Evolutionary conservation across 441 rosid genomes (phyloP), one percentile per base, ranked within the genome.

Genomic region (Populus hybrid): DNA sequence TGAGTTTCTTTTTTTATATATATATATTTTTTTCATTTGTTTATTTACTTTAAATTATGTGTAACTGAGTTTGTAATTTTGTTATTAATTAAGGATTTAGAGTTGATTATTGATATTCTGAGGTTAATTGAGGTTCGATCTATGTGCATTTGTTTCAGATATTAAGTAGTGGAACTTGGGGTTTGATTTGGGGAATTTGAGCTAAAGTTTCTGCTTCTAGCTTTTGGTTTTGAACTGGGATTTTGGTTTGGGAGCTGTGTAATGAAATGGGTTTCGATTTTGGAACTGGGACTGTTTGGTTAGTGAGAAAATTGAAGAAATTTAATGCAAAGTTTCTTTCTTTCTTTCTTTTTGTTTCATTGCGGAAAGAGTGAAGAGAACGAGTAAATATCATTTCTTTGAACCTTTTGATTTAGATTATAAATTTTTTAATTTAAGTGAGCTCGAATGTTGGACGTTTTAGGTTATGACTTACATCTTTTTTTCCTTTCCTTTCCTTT

Each of bases 91-190:
- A 71, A 64, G 38, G 56, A 20, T 77, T 83, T 69, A 50, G 80
- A 73, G 75, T 80, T 71, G 71, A 72, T 21, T 35, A 40, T 87
- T 72, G 79, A 38, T 82, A 72, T 71, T 56, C 69, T 76, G 61
- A 78, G 79, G 77, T 73, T 75, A 21, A 18, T 75, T 74, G 70
- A 71, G 76, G 64, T 83, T 78, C 77, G 89, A 88, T 89, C 89
- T 77, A 40, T 76, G 74, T 84, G 83, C 83, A 76, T 81, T 78
- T 83, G 76, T 77, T 82, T 79, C 77, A 45, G 67, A 71, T 64
- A 72, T 76, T 79, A 80, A 71, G 78, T 74, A 72, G 71, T 77
- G 45, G 23, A 80, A 78, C 73, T 76, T 74, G 63, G 61, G 74
- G 76, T 69, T 76, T 16, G 24, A 80, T 75, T 82, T 78, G 81